phyloP scores from a whole-genome alignment of 1,139 yeast genomes.

The Scheffersomyces segobiensis region DNA sequence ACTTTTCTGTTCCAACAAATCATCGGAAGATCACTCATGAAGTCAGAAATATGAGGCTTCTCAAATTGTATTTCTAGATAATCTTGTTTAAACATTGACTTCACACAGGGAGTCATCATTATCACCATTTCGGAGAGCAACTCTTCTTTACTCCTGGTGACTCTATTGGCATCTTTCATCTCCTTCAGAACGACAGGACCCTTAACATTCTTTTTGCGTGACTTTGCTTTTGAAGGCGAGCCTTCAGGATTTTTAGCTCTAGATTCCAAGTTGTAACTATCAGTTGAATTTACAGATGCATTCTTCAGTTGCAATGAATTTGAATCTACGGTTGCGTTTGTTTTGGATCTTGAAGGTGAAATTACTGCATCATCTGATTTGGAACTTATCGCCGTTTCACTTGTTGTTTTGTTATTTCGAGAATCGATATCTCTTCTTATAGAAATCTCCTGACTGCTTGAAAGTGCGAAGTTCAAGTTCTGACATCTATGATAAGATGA shows the following conservation, averaged over 20 bases:
- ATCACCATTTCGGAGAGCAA: constrained; percentile 52
- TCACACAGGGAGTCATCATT: constrained; percentile 22
- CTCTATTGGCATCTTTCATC: constrained; percentile 52
- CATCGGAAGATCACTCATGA: constrained; percentile 23
- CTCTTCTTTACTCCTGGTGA: constrained; percentile 49
- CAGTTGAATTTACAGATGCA: neutral
- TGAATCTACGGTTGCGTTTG: too few species aligned
- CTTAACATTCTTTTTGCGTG: neutral
- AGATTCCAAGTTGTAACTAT: neutral
- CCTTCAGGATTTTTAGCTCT: neutral
- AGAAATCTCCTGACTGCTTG: neutral
- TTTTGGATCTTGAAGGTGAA: too few species aligned
- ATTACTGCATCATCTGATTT: neutral
- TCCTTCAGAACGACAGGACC: constrained; percentile 18
- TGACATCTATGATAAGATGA: neutral
- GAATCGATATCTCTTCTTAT: neutral
- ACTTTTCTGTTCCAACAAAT: constrained; percentile 39
- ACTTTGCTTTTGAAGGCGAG: neutral
- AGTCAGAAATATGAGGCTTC: constrained; percentile 12
- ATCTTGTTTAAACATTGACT: constrained; percentile 14
- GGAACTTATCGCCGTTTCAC: neutral
- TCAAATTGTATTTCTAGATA: constrained; percentile 12
- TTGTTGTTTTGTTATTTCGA: too few species aligned
- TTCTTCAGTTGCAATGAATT: neutral
- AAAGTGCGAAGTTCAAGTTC: too few species aligned